Evolutionary conservation across 176 grass and related monocot species (phyloP), one percentile per base, ranked within the genome.

Genomic region (Zea luxurians): DNA sequence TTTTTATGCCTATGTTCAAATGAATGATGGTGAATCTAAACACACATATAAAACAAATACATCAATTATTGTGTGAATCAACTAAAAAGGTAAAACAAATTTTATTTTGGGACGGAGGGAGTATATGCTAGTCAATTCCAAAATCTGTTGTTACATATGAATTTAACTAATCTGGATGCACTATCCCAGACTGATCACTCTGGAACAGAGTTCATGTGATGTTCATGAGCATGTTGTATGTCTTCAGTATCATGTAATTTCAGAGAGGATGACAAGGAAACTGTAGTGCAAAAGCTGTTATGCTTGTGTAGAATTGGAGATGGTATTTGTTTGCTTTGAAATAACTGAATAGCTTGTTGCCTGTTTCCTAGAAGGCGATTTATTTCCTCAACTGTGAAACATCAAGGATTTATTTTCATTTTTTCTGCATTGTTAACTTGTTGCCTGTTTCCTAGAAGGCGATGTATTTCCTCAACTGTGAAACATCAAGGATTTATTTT

Each of bases 321-420:
- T 8, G 63, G 8, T 11, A 55, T 43, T 43, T 64, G 5, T 27
- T 37, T 15, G 2, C 18, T 7, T 72, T 79, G 38, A 41, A 54
- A 61, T 72, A 36, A 63, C 55, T 61, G 12, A 57, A 44, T 59
- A 10, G 2, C 38, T 34, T 78, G 20, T 47, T 65, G 7, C 21
- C 5, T 74, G 48, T 73, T 72, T 72, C 18, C 10, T 66, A 38
- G 8, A 8, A 4, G 10, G 10, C 64, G 10, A 16, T 84, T 84
- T 41, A 44, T n/a, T 68, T 20, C 48, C 4, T 67, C 0, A 50
- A 72, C 34, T 53, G 7, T 49, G 27, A 27, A 27, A 27, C 27
- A 27, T 27, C 27, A 27, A 27, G 27, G 27, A 27, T 27, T 27
- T 27, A 27, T 27, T 27, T 27, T 27, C 27, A 27, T 27, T 27